Base-by-base conservation (phyloP, 2,329 filamentous ascomycete species). In the Calonectria ilicicola region DNA sequence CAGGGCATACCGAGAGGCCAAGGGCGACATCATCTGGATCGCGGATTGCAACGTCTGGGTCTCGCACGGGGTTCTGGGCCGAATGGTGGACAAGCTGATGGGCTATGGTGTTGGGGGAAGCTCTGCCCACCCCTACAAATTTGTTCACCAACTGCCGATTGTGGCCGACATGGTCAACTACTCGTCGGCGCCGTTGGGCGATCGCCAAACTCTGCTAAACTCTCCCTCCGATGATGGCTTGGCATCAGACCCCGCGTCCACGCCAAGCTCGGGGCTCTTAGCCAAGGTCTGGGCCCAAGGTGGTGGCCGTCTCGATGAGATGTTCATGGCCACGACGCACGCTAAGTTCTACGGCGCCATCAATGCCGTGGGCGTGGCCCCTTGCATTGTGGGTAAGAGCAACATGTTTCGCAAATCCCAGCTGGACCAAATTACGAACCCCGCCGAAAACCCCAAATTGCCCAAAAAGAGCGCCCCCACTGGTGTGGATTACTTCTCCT, bases 301-400 rank as follows among this genome's bases (percentile, higher is more conserved):
- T 42, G 97, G 97, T 26, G 96, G 95, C 7, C 90, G 95, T 0
- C 88, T 99, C 0, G 97, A 99, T 82, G 97, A 99, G 82, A 91
- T 96, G 84, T 99, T 98, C 86, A 94, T 99, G 89, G 93, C 95
- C 0, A 97, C 95, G 0, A 92, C 95, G 0, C 97, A 99, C 83
- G 95, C 95, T 78, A 99, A 99, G 82, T 98, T 99, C 88, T 99
- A 99, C 86, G 93, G 93, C 10, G 97, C 96, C 73, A 99, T 99
- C 89, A 98, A 98, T 84, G 94, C 95, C 0, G 95, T 98, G 19
- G 90, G 94, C 4, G 86, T 98, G 65, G 97, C 97, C 0, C 97
- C 97, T 10, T 99, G 97, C 84, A 93, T 98, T 70, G 93, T 98
- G 26, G 97, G 97, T 64, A 99, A 99, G 86, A 98, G 95, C 80